Evolutionary conservation across 169 alveolate species (phyloP).

Genomic region (Cyclospora cayetanensis): DNA sequence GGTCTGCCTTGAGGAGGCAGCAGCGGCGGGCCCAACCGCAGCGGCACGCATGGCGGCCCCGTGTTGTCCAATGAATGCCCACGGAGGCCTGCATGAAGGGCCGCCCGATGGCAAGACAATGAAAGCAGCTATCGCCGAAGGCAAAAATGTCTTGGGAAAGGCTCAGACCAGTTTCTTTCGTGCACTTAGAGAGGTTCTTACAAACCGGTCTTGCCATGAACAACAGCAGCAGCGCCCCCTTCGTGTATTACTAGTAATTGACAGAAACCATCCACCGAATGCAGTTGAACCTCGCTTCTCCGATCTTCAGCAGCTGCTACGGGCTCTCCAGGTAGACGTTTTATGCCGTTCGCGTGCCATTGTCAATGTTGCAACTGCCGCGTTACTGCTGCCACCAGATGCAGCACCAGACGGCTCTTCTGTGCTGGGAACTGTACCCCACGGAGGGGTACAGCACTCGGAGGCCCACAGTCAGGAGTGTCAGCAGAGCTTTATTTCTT

Average conservation of each 20-base stretch:
- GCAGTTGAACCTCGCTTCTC: constrained; percentile 32
- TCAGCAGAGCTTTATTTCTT: background rate
- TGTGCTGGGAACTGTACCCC: background rate
- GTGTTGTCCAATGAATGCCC: background rate
- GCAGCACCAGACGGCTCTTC: background rate
- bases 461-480: too few species aligned
- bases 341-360: background rate
- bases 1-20: constrained; percentile 31
- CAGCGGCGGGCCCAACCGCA: constrained; percentile 33
- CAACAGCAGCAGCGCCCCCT: constrained; percentile 24
- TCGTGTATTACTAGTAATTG: constrained; percentile 22
- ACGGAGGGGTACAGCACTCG: background rate
- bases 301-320: background rate
- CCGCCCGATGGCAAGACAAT: background rate
- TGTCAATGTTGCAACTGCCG: constrained; percentile 47
- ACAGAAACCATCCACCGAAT: constrained; percentile 60
- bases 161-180: background rate
- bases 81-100: background rate
- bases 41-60: background rate
- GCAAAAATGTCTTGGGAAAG: background rate
- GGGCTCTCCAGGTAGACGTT: background rate
- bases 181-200: background rate
- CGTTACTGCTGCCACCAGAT: constrained; percentile 45
- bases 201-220: background rate
- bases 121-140: constrained; percentile 36